A percentile compares a stretch with the other conserved stretches of the same genome.
Conservation (phyloP, 2,329 filamentous ascomycete genomes). For the Didymosphaeria variabile region DNA sequence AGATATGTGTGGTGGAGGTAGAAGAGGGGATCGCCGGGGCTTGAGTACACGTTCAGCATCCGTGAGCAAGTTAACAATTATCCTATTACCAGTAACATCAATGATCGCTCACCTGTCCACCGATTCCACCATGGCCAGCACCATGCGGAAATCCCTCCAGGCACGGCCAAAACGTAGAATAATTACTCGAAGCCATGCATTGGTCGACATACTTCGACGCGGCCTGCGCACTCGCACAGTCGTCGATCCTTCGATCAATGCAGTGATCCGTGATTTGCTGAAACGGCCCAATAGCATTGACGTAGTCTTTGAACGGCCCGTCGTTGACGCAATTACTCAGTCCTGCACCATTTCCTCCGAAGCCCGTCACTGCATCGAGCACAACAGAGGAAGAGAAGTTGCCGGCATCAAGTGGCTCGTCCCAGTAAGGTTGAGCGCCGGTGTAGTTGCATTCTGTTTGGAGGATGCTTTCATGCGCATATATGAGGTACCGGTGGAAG, state of each 20-base stretch:
- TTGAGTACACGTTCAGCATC: conserved; percentile 28
- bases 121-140: conserved; percentile 29
- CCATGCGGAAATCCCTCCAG: conserved; percentile 24
- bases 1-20: conserved; percentile 35
- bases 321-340: conserved; percentile 21
- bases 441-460: conserved; percentile 43
- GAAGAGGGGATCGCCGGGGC: conserved; percentile 34
- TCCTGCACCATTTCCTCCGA: conserved; percentile 30
- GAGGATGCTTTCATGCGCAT: conserved; percentile 43
- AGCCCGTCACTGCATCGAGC: conserved; percentile 26
- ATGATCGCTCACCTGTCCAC: conserved; percentile 22
- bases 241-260: conserved; percentile 27
- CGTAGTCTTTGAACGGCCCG: conserved; percentile 33
- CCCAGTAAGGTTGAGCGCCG: conserved; percentile 43
- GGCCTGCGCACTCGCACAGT: conserved; percentile 15
- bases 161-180: conserved; percentile 22
- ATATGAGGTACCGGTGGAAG: conserved; percentile 47
- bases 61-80: conserved; percentile 10
- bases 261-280: conserved; percentile 27
- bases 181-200: conserved; percentile 21
- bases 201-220: conserved; percentile 16
- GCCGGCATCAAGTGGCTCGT: conserved; percentile 30
- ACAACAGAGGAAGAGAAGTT: conserved; percentile 25
- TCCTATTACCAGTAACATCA: background rate
- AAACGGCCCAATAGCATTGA: conserved; percentile 27